phyloP scores from a whole-genome alignment of 2,329 filamentous ascomycete species.

The Cordyceps cicadae region DNA sequence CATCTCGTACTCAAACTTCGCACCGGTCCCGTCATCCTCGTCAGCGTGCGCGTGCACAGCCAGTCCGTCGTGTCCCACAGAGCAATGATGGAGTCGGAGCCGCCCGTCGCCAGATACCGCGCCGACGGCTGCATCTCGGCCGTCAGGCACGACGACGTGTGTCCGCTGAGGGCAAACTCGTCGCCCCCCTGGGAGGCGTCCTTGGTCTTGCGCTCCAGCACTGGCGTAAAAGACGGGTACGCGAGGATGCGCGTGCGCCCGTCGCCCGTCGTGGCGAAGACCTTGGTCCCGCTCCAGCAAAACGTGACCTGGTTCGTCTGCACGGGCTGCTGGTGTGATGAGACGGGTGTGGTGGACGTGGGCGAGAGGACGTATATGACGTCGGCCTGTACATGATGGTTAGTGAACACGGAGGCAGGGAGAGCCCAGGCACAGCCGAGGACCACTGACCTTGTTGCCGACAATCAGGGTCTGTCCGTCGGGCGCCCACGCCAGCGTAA shows the following conservation, averaged over 20 bases:
- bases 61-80: conserved; percentile 73
- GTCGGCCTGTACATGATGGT: conserved; percentile 40
- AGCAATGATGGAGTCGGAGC: conserved; percentile 65
- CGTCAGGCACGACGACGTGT: conserved; percentile 64
- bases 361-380: conserved; percentile 56
- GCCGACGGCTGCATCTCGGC: conserved; percentile 63
- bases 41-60: conserved; percentile 65
- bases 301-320: conserved; percentile 69
- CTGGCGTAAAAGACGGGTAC: conserved; percentile 55
- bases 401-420: background rate
- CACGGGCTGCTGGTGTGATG: conserved; percentile 50
- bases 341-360: conserved; percentile 44
- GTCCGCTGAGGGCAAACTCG: conserved; percentile 59
- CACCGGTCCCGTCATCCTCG: conserved; percentile 60
- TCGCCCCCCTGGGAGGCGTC: conserved; percentile 25
- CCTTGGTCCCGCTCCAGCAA: conserved; percentile 61
- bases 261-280: conserved; percentile 63
- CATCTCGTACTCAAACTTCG: conserved; percentile 49
- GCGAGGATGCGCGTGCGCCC: conserved; percentile 63
- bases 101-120: conserved; percentile 64
- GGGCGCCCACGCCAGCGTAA: conserved; percentile 66
- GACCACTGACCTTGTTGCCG: conserved; percentile 55
- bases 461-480: conserved; percentile 62
- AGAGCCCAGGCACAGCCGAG: background rate
- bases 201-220: conserved; percentile 33